Evolutionary conservation across 768 basidiomycete species (phyloP), one percentile per base, ranked within the genome.

Genomic region (Nidula microcarpa): DNA sequence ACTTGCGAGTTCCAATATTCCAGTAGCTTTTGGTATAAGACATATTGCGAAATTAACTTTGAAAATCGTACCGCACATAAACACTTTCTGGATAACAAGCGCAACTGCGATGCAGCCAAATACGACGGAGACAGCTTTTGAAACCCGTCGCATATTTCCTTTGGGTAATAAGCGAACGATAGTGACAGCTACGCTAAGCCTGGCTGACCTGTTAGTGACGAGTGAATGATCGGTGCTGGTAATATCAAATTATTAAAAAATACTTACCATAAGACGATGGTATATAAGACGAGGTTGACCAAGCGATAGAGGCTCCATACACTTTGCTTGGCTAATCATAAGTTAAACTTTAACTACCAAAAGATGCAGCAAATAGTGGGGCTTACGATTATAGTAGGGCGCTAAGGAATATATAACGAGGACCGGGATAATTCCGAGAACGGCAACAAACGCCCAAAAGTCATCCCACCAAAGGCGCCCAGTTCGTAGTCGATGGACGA

Each of bases 401-500:
- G 16, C 3, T 41, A 11, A 3, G 16, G 3, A 13, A 41, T 17
- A 41, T 17, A 41, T 5, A 41, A 41, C 11, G 39, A 46, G 44
- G 10, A 18, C 44, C 44, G 23, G 4, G 9, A n/a, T 14, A 14
- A 30, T 18, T 46, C 2, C 23, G n/a, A 46, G 13, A 14, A 46
- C 13, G n/a, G 23, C 47, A 8, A 59, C 49, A 9, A 62, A 62
- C 14, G 67, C 67, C 56, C 61, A 64, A 43, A 59, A 58, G 50
- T 68, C 67, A 49, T 68, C 67, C 67, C 67, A 68, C 67, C 67
- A 66, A 7, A 68, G 55, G 34, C 61, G 58, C 30, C 46, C 50
- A 8, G 55, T 60, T 14, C 56, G 60, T 46, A 49, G 50, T n/a
- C 67, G 62, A 50, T 66, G 58, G 10, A 30, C 41, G 18, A 68